Conservation (phyloP, 306 rosid genomes). For the Acacia acuminata region DNA sequence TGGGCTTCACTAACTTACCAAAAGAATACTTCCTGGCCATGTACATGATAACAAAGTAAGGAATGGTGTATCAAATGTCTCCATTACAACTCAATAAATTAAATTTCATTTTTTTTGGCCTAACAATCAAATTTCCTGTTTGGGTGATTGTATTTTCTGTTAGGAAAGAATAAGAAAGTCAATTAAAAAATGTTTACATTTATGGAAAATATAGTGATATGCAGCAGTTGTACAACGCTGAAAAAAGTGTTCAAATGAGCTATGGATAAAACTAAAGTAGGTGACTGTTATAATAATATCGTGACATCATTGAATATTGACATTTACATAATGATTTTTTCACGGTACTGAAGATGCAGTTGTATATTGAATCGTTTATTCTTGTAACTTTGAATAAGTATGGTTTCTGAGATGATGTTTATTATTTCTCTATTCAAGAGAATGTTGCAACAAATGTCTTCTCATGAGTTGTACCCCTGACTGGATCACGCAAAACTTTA, state of each 20-base stretch:
- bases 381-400: not conserved
- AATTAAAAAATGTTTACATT: not conserved
- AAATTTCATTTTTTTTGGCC: not conserved
- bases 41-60: not conserved
- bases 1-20: not conserved
- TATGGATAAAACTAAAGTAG: not conserved
- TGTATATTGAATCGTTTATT: not conserved
- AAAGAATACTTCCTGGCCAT: not conserved
- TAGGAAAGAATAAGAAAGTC: not conserved
- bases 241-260: not conserved
- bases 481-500: not conserved
- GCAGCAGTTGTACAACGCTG: not conserved
- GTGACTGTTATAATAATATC: not conserved
- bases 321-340: not conserved
- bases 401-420: not conserved
- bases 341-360: not conserved
- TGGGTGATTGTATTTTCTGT: not conserved
- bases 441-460: not conserved
- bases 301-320: not conserved
- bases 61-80: not conserved
- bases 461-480: conserved; percentile 11
- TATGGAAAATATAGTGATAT: not conserved
- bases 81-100: not conserved
- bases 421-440: conserved; percentile 4
- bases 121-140: not conserved